These are phyloP conservation scores for Paraglomus brasilianum DNA, from an alignment of 192 early-diverging fungal species.

Conservation along the genomic window DNA sequence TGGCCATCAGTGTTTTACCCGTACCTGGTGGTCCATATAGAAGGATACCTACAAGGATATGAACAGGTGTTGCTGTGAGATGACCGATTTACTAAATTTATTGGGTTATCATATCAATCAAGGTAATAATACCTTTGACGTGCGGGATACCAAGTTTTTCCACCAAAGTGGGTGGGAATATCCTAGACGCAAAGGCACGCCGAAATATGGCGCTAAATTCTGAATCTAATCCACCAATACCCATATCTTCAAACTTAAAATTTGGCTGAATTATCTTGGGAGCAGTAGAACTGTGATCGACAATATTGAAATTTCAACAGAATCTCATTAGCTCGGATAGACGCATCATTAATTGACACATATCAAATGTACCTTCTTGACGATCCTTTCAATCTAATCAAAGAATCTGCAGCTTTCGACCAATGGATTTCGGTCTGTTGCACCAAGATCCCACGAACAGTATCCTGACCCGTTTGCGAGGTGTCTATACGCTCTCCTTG, in stretches of 20 bases:
- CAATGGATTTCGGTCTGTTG: slow-evolving; percentile 70
- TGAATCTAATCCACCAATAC: slow-evolving; percentile 94
- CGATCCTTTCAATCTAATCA: slow-evolving; percentile 71
- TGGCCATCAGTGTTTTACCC: slow-evolving; percentile 96
- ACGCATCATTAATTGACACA: slow-evolving; percentile 16
- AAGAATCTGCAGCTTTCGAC: slow-evolving; percentile 66
- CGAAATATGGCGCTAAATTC: slow-evolving; percentile 96
- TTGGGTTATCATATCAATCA: no score
- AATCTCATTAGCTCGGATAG: not conserved
- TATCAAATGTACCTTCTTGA: slow-evolving; percentile 43
- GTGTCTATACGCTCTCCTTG: slow-evolving; percentile 33
- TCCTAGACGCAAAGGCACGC: slow-evolving; percentile 95
- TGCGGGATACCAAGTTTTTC: slow-evolving; percentile 97
- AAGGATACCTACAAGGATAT: slow-evolving; percentile 54
- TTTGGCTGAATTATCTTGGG: slow-evolving; percentile 86
- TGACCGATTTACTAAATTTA: no score
- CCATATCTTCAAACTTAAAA: slow-evolving; percentile 97
- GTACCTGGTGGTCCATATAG: slow-evolving; percentile 94
- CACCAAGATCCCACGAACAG: slow-evolving; percentile 69
- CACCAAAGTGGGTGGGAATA: slow-evolving; percentile 90
- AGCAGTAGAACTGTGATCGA: slow-evolving; percentile 34
- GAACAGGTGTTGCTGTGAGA: no score
- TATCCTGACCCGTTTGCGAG: slow-evolving; percentile 30
- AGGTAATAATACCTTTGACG: slow-evolving; percentile 69
- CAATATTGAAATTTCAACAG: slow-evolving; percentile 6